Percentiles rank a stretch among this genome's conserved stretches.
phyloP scores from a whole-genome alignment of 169 alveolate species.

The Miamiensis avidus region DNA sequence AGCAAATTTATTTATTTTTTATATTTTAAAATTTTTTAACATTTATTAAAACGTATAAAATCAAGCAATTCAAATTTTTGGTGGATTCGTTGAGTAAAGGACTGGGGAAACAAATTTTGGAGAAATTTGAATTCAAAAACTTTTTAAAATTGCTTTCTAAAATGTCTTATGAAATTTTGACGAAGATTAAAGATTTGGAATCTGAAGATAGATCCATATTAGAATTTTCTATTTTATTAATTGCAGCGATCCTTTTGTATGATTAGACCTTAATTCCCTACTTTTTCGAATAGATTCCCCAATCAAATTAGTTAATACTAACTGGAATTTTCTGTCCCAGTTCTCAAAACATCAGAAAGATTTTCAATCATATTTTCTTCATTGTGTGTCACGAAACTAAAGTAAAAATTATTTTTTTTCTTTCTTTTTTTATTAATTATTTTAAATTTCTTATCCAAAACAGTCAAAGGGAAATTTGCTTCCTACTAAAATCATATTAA shows the following conservation, averaged over 20 bases:
- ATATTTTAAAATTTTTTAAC: neutral
- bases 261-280: constrained; percentile 23
- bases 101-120: constrained; percentile 30
- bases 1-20: constrained; percentile 7
- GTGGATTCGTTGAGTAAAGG: constrained; percentile 12
- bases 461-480: neutral
- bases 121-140: constrained; percentile 28
- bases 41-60: constrained; percentile 10
- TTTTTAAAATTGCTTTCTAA: constrained; percentile 16
- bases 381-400: neutral
- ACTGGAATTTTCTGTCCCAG: constrained; percentile 27
- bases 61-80: constrained; percentile 25
- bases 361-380: constrained; percentile 29
- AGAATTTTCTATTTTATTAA: constrained; percentile 51
- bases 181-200: constrained; percentile 48
- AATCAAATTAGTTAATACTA: constrained; percentile 14
- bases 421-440: neutral
- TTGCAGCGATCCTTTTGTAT: constrained; percentile 46
- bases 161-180: constrained; percentile 12
- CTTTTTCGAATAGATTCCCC: constrained; percentile 7
- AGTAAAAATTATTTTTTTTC: neutral
- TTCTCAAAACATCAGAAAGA: constrained; percentile 44
- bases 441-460: neutral
- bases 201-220: constrained; percentile 57
- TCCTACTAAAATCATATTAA: constrained; percentile 46